Percentiles rank a stretch among this genome's conserved stretches.
Conservation (phyloP, 2,329 filamentous ascomycete species). For the Phyllosticta ampelicida region DNA sequence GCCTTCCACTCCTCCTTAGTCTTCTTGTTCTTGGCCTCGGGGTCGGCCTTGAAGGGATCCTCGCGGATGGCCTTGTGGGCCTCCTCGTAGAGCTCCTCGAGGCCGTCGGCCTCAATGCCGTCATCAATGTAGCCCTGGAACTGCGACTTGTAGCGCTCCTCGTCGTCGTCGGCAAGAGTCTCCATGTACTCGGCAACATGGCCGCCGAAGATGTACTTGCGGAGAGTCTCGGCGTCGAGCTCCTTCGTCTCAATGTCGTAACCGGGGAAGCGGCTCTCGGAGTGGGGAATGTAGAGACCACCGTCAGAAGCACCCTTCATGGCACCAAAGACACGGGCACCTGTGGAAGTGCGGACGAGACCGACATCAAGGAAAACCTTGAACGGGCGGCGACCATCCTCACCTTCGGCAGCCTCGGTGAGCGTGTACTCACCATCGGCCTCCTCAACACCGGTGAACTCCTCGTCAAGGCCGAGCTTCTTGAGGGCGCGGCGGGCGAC, state of each 20-base stretch:
- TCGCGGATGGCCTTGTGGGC: constrained; percentile 95
- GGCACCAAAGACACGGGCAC: constrained; percentile 97
- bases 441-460: constrained; percentile 94
- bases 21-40: constrained; percentile 73
- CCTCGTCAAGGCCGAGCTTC: constrained; percentile 92
- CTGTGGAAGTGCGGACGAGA: constrained; percentile 92
- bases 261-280: constrained; percentile 98
- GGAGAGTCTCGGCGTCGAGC: constrained; percentile 90
- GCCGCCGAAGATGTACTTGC: constrained; percentile 98
- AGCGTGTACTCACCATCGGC: constrained; percentile 90
- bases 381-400: constrained; percentile 94
- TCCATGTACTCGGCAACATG: constrained; percentile 99
- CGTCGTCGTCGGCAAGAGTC: constrained; percentile 96
- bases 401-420: constrained; percentile 85
- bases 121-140: constrained; percentile 98
- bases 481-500: constrained; percentile 91
- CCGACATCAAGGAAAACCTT: constrained; percentile 98
- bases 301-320: constrained; percentile 99
- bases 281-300: constrained; percentile 94
- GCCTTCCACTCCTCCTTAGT: constrained; percentile 94
- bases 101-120: constrained; percentile 87
- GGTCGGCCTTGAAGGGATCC: constrained; percentile 92
- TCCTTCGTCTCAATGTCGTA: constrained; percentile 97
- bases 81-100: constrained; percentile 93
- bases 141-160: constrained; percentile 98